A percentile compares a stretch with the other conserved stretches of the same genome.
phyloP scores from a whole-genome alignment of 306 rosid species.

The Begonia loranthoides region DNA sequence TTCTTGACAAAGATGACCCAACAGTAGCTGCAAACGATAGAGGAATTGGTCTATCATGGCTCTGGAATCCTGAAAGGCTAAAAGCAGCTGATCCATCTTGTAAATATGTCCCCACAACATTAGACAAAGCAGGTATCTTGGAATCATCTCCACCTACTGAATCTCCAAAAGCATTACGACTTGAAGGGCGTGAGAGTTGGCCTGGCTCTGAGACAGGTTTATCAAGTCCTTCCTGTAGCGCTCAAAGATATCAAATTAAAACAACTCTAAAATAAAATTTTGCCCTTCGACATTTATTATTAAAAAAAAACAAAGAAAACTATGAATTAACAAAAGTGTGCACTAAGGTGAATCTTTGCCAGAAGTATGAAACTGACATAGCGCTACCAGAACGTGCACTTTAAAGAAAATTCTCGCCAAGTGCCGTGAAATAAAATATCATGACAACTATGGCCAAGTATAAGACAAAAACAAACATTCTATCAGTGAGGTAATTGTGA shows the following conservation, averaged over 20 bases:
- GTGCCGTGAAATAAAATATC: too few relatives aligned
- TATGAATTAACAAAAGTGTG: too few relatives aligned
- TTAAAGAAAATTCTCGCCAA: too few relatives aligned
- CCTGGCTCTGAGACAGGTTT: constrained; percentile 46
- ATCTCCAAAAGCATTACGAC: constrained; percentile 55
- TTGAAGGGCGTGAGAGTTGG: constrained; percentile 49
- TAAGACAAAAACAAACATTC: too few relatives aligned
- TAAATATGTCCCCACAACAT: constrained; percentile 39
- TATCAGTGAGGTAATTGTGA: too few relatives aligned
- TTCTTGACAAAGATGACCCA: constrained; percentile 51
- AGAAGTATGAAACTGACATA: too few relatives aligned
- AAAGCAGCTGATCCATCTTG: constrained; percentile 35
- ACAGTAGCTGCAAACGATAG: constrained; percentile 39
- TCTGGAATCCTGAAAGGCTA: constrained; percentile 48
- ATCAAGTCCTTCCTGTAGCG: constrained; percentile 67
- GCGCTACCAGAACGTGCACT: too few relatives aligned
- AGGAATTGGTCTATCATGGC: constrained; percentile 31
- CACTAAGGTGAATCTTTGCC: too few relatives aligned
- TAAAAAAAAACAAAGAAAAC: too few relatives aligned
- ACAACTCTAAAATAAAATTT: not conserved
- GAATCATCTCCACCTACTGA: constrained; percentile 28
- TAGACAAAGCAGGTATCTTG: constrained; percentile 21
- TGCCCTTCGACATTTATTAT: too few relatives aligned
- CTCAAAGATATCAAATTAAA: constrained; percentile 1
- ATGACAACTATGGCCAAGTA: too few relatives aligned